phyloP scores from a whole-genome alignment of 2,329 filamentous ascomycete species.

The Cercospora citrullina region DNA sequence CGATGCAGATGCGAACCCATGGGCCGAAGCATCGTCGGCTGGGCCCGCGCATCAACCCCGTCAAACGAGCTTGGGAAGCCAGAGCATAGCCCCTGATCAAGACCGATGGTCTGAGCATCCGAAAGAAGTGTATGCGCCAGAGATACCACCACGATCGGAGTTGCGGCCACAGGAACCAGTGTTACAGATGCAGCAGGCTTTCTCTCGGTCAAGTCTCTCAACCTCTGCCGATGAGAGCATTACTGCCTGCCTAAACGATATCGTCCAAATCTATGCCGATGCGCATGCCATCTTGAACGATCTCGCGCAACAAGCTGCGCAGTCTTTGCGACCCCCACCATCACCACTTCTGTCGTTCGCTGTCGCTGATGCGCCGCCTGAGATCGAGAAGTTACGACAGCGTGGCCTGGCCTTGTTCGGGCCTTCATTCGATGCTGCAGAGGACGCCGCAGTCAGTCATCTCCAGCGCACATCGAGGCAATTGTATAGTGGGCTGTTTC shows the following conservation, averaged over 20 bases:
- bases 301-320: background rate
- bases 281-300: slow-evolving; percentile 2
- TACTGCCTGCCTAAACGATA: slow-evolving; percentile 3
- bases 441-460: slow-evolving; percentile 31
- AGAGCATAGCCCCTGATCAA: background rate
- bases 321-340: background rate
- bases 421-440: slow-evolving; percentile 31
- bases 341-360: slow-evolving; percentile 10
- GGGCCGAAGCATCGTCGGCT: slow-evolving; percentile 3
- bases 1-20: slow-evolving; percentile 5
- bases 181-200: background rate
- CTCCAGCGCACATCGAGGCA: slow-evolving; percentile 33
- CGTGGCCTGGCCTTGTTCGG: slow-evolving; percentile 32
- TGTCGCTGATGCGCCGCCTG: slow-evolving; percentile 14
- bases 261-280: slow-evolving; percentile 6
- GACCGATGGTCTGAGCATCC: background rate
- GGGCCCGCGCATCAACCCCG: background rate
- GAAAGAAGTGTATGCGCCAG: background rate
- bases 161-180: background rate
- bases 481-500: slow-evolving; percentile 21
- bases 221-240: background rate
- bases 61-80: background rate
- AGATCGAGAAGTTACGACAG: slow-evolving; percentile 33
- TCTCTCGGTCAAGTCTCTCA: background rate
- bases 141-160: background rate